These are phyloP conservation scores for Lentinula raphanica DNA, from an alignment of 768 basidiomycete genomes.

Conservation along the genomic window DNA sequence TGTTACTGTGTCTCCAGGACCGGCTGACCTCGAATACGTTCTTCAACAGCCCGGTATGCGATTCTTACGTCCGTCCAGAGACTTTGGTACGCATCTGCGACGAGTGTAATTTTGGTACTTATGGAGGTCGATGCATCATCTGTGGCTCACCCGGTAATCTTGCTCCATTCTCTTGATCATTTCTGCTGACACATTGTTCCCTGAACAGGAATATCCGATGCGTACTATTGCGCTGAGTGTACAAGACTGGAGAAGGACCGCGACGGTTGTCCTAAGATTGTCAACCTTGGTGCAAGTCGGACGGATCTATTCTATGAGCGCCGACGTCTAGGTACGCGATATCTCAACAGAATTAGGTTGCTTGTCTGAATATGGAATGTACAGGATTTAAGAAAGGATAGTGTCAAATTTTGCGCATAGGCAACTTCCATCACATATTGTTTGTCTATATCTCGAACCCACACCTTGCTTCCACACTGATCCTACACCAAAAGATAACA, in stretches of 20 bases:
- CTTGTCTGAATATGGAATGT: not conserved
- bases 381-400: conserved; percentile 71
- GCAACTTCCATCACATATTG: too few species aligned
- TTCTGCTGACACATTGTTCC: not conserved
- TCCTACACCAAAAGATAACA: too few species aligned
- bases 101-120: conserved; percentile 98
- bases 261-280: conserved; percentile 98
- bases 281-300: conserved; percentile 90
- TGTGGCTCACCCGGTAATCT: conserved; percentile 92
- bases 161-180: too few species aligned
- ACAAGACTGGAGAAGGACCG: conserved; percentile 95
- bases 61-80: conserved; percentile 98
- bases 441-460: too few species aligned
- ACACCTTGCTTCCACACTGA: too few species aligned
- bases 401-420: too few species aligned
- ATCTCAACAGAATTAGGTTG: not conserved
- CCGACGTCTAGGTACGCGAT: conserved; percentile 64
- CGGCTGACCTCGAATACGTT: not conserved
- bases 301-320: conserved; percentile 92
- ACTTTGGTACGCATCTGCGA: conserved; percentile 98
- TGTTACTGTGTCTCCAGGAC: not conserved
- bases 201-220: conserved; percentile 86
- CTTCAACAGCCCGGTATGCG: conserved; percentile 89
- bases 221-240: conserved; percentile 98
- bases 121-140: conserved; percentile 96